Evolutionary conservation across 805 yeast genomes (phyloP), one percentile per base, ranked within the genome.

Genomic region (Sugiyamaella floridensis): DNA sequence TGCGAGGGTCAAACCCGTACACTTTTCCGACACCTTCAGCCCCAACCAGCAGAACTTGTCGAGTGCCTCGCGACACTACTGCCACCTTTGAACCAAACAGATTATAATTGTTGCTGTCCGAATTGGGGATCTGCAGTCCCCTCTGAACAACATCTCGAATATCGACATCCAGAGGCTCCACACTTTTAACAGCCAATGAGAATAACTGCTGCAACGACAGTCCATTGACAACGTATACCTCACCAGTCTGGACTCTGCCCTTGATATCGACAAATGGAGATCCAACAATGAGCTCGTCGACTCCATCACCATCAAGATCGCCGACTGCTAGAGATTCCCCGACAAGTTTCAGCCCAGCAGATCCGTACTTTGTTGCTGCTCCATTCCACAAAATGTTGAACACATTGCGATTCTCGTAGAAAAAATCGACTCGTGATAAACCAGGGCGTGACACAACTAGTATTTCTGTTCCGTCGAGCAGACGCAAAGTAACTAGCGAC

Each of bases 391-490:
- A 47, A 12, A 69, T 65, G 1, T 60, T 68, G 15, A 68, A 58
- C 40, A 64, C 40, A 22, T 54, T 62, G n/a, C 42, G 56, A 2
- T 58, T 54, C 26, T 61, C 58, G 12, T 60, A 57, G 54, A 66
- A 78, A 6, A 80, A 52, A 46, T 72, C 71, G 1, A 82, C 47
- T 0, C 60, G 55, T 3, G 82, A 78, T 0, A 62, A 42, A 0
- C 86, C 86, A 0, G 86, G 85, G 49, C 77, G 74, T 0, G 80
- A 63, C 3, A 79, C 71, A 0, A 76, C 71, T 7, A 81, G 62
- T 47, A 71, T 70, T 9, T 74, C 69, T 1, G 60, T 37, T 4
- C 63, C 70, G 5, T 62, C 52, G 0, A 70, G 26, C 18, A 47
- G 40, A 28, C 53, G 59, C 55, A 73, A 66, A 1, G 58, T 58